These are phyloP conservation scores for Fusarium chuoi DNA, from an alignment of 2,329 filamentous ascomycete species.

Conservation along the genomic window DNA sequence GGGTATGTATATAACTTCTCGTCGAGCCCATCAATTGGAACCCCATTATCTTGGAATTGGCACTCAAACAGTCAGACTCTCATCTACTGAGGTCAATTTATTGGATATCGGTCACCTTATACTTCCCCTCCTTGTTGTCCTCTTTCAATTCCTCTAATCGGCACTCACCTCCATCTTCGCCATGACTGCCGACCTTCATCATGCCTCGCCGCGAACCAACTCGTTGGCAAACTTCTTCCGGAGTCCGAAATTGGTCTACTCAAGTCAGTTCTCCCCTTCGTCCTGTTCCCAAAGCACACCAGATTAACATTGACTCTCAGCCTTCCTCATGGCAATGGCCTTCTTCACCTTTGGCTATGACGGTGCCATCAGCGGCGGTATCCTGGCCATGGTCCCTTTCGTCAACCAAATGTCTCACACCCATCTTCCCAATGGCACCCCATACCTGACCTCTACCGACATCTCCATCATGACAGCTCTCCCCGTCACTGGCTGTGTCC, in stretches of 20 bases:
- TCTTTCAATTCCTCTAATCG: rapidly evolving
- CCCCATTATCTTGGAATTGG: background rate
- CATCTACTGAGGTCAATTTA: background rate
- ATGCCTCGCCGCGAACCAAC: background rate
- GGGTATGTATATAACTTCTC: background rate
- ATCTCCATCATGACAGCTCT: background rate
- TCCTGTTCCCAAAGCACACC: too few species aligned
- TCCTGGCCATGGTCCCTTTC: background rate
- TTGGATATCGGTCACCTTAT: background rate
- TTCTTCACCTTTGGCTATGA: slow-evolving; percentile 2
- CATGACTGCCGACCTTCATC: background rate
- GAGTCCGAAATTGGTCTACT: background rate
- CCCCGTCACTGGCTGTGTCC: background rate
- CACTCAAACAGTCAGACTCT: too few species aligned
- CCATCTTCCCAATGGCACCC: background rate
- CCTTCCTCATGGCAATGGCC: background rate
- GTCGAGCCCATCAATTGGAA: background rate
- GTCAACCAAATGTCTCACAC: background rate
- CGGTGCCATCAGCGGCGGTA: background rate
- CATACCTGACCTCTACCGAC: background rate
- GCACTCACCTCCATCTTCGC: background rate
- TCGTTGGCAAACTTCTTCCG: background rate
- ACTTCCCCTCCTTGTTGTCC: background rate
- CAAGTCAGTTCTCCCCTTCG: background rate
- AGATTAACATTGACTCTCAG: background rate